Conservation (phyloP, 768 basidiomycete species). For the Podaxis sp. region DNA sequence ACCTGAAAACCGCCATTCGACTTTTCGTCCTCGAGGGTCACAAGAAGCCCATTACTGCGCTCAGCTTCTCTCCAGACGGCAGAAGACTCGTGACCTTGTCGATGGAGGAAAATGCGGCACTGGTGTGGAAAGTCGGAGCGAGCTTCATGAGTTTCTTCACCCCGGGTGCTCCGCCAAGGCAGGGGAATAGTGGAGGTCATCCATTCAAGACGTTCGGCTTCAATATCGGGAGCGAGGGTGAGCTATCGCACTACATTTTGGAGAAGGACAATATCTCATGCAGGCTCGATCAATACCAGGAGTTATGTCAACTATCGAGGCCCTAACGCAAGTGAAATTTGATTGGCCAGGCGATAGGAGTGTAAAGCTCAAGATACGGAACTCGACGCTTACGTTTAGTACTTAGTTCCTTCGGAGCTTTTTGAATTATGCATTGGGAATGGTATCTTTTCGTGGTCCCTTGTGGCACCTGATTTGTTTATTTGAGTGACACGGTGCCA, state of each 20-base stretch:
- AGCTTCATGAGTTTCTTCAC: slow-evolving; percentile 89
- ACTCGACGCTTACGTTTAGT: slow-evolving; percentile 83
- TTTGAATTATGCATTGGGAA: background rate
- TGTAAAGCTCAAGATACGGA: slow-evolving; percentile 79
- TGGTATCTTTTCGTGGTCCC: background rate
- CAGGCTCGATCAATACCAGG: slow-evolving; percentile 19
- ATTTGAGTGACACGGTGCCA: background rate
- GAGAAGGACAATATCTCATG: background rate
- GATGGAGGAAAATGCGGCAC: slow-evolving; percentile 77
- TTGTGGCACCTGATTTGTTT: background rate
- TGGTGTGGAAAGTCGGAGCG: slow-evolving; percentile 95
- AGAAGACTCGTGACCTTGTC: slow-evolving; percentile 84
- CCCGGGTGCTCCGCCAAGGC: slow-evolving; percentile 87
- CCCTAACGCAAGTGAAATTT: slow-evolving; percentile 70
- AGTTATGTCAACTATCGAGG: slow-evolving; percentile 49
- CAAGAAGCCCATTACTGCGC: slow-evolving; percentile 74
- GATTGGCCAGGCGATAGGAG: slow-evolving; percentile 86
- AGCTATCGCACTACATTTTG: slow-evolving; percentile 21
- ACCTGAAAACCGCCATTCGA: slow-evolving; percentile 92
- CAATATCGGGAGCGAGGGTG: slow-evolving; percentile 82
- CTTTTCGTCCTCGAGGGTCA: slow-evolving; percentile 95
- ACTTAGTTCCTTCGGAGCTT: slow-evolving; percentile 40
- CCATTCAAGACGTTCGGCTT: slow-evolving; percentile 90
- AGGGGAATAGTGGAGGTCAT: slow-evolving; percentile 77
- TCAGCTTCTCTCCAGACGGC: slow-evolving; percentile 93